Evolutionary conservation across 106 monocot genomes (phyloP).

Genomic region (Cymbidium sinense): DNA sequence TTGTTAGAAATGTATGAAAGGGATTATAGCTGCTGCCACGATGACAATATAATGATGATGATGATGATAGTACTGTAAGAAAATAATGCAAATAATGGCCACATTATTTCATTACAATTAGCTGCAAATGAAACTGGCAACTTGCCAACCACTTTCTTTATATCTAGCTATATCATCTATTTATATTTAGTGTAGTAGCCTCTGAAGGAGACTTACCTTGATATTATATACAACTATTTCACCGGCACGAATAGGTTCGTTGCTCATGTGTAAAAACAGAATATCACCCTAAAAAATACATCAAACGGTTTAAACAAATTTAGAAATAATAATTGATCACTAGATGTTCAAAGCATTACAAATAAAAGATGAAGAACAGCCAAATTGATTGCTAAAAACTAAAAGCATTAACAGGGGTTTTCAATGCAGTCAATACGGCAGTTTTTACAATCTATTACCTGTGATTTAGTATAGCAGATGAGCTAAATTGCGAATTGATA

Average conservation of each 20-base stretch:
- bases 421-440: background rate
- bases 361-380: background rate
- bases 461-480: background rate
- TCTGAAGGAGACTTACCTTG: slow-evolving; percentile 31
- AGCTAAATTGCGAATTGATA: background rate
- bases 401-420: background rate
- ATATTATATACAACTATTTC: slow-evolving; percentile 60
- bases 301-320: slow-evolving; percentile 6
- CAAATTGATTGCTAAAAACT: background rate
- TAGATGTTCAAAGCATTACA: background rate
- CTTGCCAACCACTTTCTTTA: background rate
- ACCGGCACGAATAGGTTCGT: slow-evolving; percentile 51
- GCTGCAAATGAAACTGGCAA: too few species aligned
- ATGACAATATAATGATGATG: background rate
- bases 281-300: slow-evolving; percentile 48
- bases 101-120: background rate
- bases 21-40: background rate
- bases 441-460: background rate
- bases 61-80: background rate
- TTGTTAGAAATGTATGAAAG: background rate
- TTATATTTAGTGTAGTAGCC: slow-evolving; percentile 1
- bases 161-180: background rate
- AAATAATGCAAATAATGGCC: background rate
- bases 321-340: slow-evolving; percentile 1
- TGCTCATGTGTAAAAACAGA: slow-evolving; percentile 48